Base-by-base conservation (phyloP, 1,284 basidiomycete genomes). In the Ustilago lituana region DNA sequence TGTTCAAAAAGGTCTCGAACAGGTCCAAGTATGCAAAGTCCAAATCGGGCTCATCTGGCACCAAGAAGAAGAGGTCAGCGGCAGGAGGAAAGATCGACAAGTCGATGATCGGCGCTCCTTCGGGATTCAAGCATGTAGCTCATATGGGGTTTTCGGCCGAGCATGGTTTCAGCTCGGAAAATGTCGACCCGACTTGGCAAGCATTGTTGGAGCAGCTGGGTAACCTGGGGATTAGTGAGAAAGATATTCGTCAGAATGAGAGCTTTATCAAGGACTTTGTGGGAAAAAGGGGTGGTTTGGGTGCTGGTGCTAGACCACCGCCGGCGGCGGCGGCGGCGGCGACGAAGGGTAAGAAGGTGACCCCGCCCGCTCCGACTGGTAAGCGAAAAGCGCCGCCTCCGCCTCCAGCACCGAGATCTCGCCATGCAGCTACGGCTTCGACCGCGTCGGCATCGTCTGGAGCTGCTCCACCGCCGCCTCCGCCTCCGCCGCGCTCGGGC, bases 71-170 rank as follows among this genome's bases (percentile, higher is more conserved):
- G 40, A 72, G 70, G 54, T 27, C 32, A 8, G 88, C 89, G 44
- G 58, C 54, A 3, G 64, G 60, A 31, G 60, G 52, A 22, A 90
- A 89, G 82, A 90, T 95, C 63, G 89, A 94, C 84, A 96, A 96
- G 83, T 90, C 91, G 1, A 88, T 91, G 86, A 97, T 97, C 53
- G 93, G 92, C 11, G 90, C 86, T 0, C 94, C 94, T 1, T 88
- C 84, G 15, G 72, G 83, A 4, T 97, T 97, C 85, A 87, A 89
- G 69, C 94, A 98, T 79, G 87, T 96, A 39, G 93, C 91, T 0
- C 94, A 97, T 81, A 96, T 98, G 91, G 94, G 94, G 22, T 97
- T 91, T 82, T 91, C 95, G 73, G 83, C 88, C 0, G 89, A 95
- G 73, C 88, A 89, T 35, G 94, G 94, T 5, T 97, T 94, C 82